Percentiles rank a stretch among this genome's conserved stretches.
phyloP scores from a whole-genome alignment of 768 basidiomycete species.

The Russula olivacea region DNA sequence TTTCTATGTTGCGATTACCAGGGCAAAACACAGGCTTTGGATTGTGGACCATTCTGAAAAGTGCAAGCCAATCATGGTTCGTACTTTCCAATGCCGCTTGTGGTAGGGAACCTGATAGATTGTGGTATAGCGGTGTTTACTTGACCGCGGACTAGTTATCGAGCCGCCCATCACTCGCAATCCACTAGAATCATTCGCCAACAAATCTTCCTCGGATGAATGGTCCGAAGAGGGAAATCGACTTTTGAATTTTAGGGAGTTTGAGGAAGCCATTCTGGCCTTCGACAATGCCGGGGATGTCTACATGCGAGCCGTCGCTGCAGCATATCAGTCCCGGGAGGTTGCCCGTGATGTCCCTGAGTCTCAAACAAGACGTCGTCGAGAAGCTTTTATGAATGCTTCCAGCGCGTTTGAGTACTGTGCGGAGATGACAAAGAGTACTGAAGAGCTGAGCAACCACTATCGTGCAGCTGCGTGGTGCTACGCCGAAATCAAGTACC shows the following conservation, averaged over 20 bases:
- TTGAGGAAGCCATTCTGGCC: slow-evolving; percentile 13
- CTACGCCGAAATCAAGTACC: slow-evolving; percentile 5
- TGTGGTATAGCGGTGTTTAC: slow-evolving; percentile 1
- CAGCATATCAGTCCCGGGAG: slow-evolving; percentile 5
- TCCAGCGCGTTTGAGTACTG: slow-evolving; percentile 4
- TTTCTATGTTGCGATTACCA: slow-evolving; percentile 65
- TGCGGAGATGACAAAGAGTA: neutral
- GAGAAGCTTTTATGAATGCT: slow-evolving; percentile 5
- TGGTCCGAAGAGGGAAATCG: slow-evolving; percentile 15
- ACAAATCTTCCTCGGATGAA: slow-evolving; percentile 4
- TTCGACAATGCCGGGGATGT: slow-evolving; percentile 11
- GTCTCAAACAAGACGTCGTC: neutral
- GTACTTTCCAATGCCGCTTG: slow-evolving; percentile 33
- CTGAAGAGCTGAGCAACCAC: neutral
- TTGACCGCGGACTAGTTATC: slow-evolving; percentile 1
- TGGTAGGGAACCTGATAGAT: neutral
- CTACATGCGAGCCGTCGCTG: slow-evolving; percentile 4
- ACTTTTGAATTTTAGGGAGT: slow-evolving; percentile 3
- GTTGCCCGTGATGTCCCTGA: slow-evolving; percentile 10
- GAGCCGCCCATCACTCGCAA: neutral
- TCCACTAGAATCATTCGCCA: slow-evolving; percentile 5
- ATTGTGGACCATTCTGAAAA: slow-evolving; percentile 53
- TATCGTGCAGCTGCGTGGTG: slow-evolving; percentile 12
- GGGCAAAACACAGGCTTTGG: slow-evolving; percentile 66
- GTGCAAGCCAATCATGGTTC: slow-evolving; percentile 39